Conservation (phyloP, 345 rosid species). For the Eucalyptus tenuipes region DNA sequence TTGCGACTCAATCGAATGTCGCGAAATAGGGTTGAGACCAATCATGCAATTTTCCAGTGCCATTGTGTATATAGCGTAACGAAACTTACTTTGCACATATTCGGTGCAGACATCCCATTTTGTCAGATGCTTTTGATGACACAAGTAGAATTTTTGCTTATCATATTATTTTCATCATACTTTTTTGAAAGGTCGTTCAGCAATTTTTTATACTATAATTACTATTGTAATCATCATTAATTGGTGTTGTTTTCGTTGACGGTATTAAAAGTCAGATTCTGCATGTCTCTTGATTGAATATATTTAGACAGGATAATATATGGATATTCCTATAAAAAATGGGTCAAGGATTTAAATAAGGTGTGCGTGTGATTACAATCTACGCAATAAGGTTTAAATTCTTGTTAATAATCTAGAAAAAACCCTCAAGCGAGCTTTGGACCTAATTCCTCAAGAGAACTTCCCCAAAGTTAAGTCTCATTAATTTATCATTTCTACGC, state of each 20-base stretch:
- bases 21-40: background rate
- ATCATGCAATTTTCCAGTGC: accelerated
- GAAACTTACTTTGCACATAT: background rate
- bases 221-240: background rate
- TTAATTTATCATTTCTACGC: background rate
- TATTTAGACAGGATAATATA: background rate
- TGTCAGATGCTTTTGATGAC: background rate
- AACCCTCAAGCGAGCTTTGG: background rate
- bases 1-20: accelerated
- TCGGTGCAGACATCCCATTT: background rate
- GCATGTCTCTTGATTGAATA: background rate
- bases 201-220: background rate
- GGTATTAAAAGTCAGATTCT: background rate
- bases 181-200: background rate
- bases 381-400: background rate
- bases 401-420: background rate
- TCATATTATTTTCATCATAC: background rate
- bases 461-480: background rate
- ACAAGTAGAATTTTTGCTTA: background rate
- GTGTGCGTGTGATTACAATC: background rate
- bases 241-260: background rate
- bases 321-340: background rate
- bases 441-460: background rate
- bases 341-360: background rate
- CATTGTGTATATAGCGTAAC: background rate